phyloP scores from a whole-genome alignment of 768 basidiomycete species.

The Lentinula raphanica region DNA sequence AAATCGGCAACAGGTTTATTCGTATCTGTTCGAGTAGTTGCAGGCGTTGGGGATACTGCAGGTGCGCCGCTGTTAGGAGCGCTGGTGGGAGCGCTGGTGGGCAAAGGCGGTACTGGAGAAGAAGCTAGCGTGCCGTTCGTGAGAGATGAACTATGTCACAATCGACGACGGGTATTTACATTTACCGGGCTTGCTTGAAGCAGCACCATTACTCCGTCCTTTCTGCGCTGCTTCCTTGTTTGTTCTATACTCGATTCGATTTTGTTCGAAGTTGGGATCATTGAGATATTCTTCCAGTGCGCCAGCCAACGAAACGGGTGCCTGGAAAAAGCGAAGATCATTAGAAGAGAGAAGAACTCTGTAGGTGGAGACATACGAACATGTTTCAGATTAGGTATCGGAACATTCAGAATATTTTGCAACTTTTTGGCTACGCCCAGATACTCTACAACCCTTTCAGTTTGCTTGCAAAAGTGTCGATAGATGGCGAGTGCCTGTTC shows the following conservation, averaged over 20 bases:
- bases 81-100: constrained; percentile 10
- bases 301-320: constrained; percentile 90
- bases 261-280: constrained; percentile 96
- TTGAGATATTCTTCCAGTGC: constrained; percentile 93
- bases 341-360: background rate
- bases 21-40: constrained; percentile 24
- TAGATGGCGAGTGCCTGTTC: constrained; percentile 80
- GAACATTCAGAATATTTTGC: constrained; percentile 88
- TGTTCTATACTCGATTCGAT: constrained; percentile 84
- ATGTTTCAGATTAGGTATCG: constrained; percentile 92
- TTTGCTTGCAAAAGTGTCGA: constrained; percentile 90
- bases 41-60: constrained; percentile 18
- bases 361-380: constrained; percentile 32
- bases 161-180: background rate
- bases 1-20: constrained; percentile 70
- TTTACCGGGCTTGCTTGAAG: background rate
- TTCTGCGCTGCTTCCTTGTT: constrained; percentile 66
- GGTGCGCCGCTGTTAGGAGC: constrained; percentile 12
- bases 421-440: constrained; percentile 89
- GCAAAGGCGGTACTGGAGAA: constrained; percentile 12
- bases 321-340: constrained; percentile 37
- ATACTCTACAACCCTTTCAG: constrained; percentile 89
- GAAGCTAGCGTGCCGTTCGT: background rate
- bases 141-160: too few species aligned
- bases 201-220: constrained; percentile 16